Conservation (phyloP, 139 green algal species). For the Deuterostichococcus epilithicus region DNA sequence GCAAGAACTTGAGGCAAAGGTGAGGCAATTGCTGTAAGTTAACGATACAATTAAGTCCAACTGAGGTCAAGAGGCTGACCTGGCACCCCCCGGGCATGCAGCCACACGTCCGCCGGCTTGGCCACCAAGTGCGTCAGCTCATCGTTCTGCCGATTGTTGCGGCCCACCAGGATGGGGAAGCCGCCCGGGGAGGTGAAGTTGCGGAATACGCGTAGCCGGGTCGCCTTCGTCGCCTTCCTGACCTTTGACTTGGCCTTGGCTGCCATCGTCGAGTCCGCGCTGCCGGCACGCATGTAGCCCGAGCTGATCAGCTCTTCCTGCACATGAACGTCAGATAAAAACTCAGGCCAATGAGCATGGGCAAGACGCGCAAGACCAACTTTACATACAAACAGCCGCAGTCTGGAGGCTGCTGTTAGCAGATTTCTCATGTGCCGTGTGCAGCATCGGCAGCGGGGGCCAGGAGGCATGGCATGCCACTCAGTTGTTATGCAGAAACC, state of each 20-base stretch:
- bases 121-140: conserved; percentile 64
- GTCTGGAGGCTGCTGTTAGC: too few species aligned
- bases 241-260: conserved; percentile 59
- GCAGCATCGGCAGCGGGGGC: too few species aligned
- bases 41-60: neutral
- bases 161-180: conserved; percentile 65
- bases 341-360: neutral
- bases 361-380: too few species aligned
- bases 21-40: neutral
- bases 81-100: conserved; percentile 76
- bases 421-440: too few species aligned
- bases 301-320: conserved; percentile 71
- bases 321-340: neutral
- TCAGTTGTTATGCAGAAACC: neutral
- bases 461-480: too few species aligned
- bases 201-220: conserved; percentile 32
- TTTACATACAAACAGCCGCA: too few species aligned
- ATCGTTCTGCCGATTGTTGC: conserved; percentile 88
- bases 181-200: conserved; percentile 58
- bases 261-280: conserved; percentile 53
- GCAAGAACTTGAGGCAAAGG: too few species aligned
- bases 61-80: neutral
- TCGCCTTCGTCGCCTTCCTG: conserved; percentile 38
- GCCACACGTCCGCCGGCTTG: conserved; percentile 70
- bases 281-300: conserved; percentile 59